phyloP scores from a whole-genome alignment of 2,329 filamentous ascomycete genomes.

The Chaetomium globosum region DNA sequence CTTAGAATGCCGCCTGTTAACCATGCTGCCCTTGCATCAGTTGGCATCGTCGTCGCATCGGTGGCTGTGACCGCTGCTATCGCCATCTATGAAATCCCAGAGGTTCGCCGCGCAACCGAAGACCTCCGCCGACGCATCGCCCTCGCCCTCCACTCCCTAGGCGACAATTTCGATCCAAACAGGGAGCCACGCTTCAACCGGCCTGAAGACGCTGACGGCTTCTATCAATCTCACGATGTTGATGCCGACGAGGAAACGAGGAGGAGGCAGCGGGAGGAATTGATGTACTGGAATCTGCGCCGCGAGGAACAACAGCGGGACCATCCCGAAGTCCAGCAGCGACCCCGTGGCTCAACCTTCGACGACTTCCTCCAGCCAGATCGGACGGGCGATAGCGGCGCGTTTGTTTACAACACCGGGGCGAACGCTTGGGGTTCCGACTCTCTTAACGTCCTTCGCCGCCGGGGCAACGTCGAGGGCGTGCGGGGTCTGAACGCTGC shows the following conservation, averaged over 20 bases:
- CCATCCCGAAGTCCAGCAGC: conserved; percentile 29
- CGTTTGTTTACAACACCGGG: conserved; percentile 62
- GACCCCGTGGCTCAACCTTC: conserved; percentile 50
- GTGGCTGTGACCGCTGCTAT: conserved; percentile 61
- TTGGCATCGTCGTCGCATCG: conserved; percentile 60
- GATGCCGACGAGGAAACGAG: conserved; percentile 66
- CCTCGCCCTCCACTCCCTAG: conserved; percentile 60
- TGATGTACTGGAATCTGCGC: conserved; percentile 67
- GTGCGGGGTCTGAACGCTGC: conserved; percentile 52
- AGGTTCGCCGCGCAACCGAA: conserved; percentile 63
- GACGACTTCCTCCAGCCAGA: conserved; percentile 63
- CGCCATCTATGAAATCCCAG: conserved; percentile 65
- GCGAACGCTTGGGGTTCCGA: conserved; percentile 47
- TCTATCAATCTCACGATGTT: conserved; percentile 57
- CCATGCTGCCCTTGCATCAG: conserved; percentile 57
- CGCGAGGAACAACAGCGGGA: conserved; percentile 53
- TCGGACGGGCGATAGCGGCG: conserved; percentile 54
- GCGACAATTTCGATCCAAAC: conserved; percentile 58
- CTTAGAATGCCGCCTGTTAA: conserved; percentile 58
- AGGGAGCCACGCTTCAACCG: conserved; percentile 62
- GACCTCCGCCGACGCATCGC: conserved; percentile 64
- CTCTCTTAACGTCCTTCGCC: conserved; percentile 51
- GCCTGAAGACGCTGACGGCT: conserved; percentile 67
- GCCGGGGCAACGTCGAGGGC: conserved; percentile 50
- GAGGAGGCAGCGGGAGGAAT: conserved; percentile 63